Evolutionary conservation across 2,329 filamentous ascomycete genomes (phyloP).

Genomic region (Exophiala viscosa): DNA sequence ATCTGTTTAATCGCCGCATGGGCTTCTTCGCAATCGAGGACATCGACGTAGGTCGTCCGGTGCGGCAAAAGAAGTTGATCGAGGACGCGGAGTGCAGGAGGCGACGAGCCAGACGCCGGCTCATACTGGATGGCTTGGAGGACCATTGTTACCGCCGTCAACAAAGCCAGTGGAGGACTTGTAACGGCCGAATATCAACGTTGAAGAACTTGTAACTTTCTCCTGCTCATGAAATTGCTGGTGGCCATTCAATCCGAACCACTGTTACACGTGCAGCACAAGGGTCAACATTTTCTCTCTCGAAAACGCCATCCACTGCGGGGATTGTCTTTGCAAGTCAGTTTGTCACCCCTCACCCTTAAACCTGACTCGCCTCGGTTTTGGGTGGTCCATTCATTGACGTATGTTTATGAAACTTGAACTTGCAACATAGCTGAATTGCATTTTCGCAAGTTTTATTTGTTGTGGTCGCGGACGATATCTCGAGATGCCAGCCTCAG

Average conservation of each 20-base stretch:
- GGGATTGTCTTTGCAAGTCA: no score
- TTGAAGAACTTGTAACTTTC: neutral
- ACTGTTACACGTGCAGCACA: no score
- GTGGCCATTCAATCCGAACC: no score
- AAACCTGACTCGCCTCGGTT: no score
- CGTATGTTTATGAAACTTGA: no score
- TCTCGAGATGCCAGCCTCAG: constrained; percentile 5
- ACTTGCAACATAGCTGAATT: no score
- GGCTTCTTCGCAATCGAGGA: constrained; percentile 55
- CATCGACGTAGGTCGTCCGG: constrained; percentile 53
- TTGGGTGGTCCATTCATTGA: no score
- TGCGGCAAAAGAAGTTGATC: constrained; percentile 63
- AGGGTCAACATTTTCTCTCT: no score
- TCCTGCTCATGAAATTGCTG: no score
- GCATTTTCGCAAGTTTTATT: neutral
- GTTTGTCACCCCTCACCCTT: no score
- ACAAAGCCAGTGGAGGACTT: neutral
- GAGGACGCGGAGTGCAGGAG: constrained; percentile 51
- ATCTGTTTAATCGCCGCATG: constrained; percentile 66
- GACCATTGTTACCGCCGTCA: constrained; percentile 34
- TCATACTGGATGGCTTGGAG: constrained; percentile 61
- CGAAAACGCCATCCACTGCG: no score
- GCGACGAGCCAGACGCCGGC: constrained; percentile 39
- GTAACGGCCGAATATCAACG: neutral
- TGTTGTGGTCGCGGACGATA: neutral